phyloP scores from a whole-genome alignment of 2,329 filamentous ascomycete species.

The Cryphonectria radicalis region DNA sequence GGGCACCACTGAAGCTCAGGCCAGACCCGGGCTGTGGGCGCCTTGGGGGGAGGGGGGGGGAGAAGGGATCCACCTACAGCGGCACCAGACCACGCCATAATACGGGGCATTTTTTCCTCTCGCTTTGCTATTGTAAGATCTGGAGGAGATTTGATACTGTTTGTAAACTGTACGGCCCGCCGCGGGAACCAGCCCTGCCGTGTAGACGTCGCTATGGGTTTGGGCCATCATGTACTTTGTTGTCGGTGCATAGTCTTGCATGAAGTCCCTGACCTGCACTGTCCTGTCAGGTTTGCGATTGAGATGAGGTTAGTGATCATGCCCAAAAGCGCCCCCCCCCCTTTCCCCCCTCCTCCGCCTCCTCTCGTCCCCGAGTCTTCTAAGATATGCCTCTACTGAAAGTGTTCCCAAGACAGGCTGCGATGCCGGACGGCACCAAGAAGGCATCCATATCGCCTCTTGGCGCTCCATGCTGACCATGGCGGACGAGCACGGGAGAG shows the following conservation, averaged over 20 bases:
- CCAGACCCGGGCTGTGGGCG: background rate
- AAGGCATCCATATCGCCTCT: background rate
- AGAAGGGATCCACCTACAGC: background rate
- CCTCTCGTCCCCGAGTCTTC: background rate
- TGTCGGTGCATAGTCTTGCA: slow-evolving; percentile 11
- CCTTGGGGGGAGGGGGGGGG: no score
- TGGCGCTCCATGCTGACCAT: background rate
- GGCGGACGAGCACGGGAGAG: background rate
- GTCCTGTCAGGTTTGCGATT: background rate
- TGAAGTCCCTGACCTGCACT: slow-evolving; percentile 2
- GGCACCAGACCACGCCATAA: slow-evolving; percentile 4
- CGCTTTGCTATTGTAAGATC: background rate
- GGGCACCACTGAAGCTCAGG: slow-evolving; percentile 9
- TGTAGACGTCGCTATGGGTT: background rate
- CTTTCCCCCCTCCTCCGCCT: background rate
- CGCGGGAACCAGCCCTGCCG: background rate
- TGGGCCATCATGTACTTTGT: background rate
- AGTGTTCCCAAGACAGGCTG: background rate
- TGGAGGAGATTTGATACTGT: slow-evolving; percentile 8
- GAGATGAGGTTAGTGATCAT: background rate
- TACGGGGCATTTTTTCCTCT: background rate
- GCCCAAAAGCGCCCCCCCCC: background rate
- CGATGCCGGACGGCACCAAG: background rate
- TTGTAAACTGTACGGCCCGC: slow-evolving; percentile 13
- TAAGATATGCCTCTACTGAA: background rate